phyloP scores from a whole-genome alignment of 805 yeast genomes.

The Ogataea corticis region DNA sequence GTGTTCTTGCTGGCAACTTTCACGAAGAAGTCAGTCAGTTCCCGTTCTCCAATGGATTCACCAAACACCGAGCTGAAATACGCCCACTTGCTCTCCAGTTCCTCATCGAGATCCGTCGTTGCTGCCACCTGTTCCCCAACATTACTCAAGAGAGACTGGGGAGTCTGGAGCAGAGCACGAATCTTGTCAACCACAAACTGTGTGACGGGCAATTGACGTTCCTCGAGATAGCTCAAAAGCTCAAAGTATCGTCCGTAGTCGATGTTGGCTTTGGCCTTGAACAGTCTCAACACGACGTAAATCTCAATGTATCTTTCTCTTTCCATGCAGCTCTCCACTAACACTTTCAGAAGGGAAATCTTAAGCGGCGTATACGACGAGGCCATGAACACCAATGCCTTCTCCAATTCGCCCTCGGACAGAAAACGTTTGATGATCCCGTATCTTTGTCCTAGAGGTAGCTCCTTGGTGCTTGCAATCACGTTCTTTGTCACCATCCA shows the following conservation, averaged over 20 bases:
- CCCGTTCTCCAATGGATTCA: background rate
- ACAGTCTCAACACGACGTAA: conserved; percentile 1
- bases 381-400: background rate
- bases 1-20: background rate
- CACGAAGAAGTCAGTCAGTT: background rate
- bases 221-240: background rate
- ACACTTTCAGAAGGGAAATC: background rate
- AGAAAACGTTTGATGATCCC: background rate
- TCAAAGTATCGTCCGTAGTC: conserved; percentile 2
- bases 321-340: conserved; percentile 1
- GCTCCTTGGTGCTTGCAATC: background rate
- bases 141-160: background rate
- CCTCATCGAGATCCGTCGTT: background rate
- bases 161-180: background rate
- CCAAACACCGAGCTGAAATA: background rate
- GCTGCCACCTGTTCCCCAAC: background rate
- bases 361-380: background rate
- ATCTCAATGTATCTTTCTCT: background rate
- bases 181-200: background rate
- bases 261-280: background rate
- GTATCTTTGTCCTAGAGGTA: background rate
- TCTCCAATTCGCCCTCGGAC: background rate
- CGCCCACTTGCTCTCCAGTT: background rate
- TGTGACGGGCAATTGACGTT: background rate
- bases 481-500: conserved; percentile 1